Conservation (phyloP, 768 basidiomycete species). For the Suillus clintonianus region DNA sequence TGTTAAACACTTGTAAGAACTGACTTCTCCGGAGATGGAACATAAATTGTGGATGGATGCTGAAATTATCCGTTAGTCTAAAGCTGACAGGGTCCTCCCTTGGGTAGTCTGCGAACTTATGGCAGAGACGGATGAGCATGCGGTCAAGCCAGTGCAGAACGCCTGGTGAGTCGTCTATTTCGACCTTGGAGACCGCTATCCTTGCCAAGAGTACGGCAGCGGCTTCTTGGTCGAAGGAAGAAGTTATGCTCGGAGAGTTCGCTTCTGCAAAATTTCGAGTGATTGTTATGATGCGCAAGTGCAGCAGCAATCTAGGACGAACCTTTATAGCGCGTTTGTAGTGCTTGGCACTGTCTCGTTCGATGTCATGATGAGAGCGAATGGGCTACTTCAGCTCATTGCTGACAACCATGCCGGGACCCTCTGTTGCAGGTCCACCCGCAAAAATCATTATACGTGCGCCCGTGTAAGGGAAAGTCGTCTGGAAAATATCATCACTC, state of each 20-base stretch:
- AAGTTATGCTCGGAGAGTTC: slow-evolving; percentile 90
- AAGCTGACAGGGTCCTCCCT: slow-evolving; percentile 97
- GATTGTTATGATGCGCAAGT: slow-evolving; percentile 95
- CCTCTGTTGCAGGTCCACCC: no score
- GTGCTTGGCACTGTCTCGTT: slow-evolving; percentile 94
- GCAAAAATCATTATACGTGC: slow-evolving; percentile 95
- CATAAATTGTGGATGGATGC: slow-evolving; percentile 99
- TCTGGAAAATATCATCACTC: slow-evolving; percentile 35
- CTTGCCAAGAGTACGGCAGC: slow-evolving; percentile 98
- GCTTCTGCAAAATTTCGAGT: slow-evolving; percentile 98
- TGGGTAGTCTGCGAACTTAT: slow-evolving; percentile 98
- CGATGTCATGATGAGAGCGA: slow-evolving; percentile 98
- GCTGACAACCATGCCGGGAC: slow-evolving; percentile 90
- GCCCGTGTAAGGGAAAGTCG: slow-evolving; percentile 94
- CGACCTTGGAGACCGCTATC: slow-evolving; percentile 98
- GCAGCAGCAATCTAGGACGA: slow-evolving; percentile 36
- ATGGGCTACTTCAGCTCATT: slow-evolving; percentile 97
- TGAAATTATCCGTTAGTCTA: slow-evolving; percentile 92
- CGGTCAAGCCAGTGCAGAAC: slow-evolving; percentile 96
- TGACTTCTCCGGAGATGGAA: slow-evolving; percentile 97
- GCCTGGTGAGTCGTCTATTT: slow-evolving; percentile 97
- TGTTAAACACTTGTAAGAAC: slow-evolving; percentile 99
- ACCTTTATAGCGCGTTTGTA: slow-evolving; percentile 97
- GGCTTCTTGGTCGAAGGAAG: slow-evolving; percentile 97
- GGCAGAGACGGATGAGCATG: slow-evolving; percentile 97